Evolutionary conservation across 352 stramenopile species (phyloP).

Genomic region (Globisporangium nodosum): DNA sequence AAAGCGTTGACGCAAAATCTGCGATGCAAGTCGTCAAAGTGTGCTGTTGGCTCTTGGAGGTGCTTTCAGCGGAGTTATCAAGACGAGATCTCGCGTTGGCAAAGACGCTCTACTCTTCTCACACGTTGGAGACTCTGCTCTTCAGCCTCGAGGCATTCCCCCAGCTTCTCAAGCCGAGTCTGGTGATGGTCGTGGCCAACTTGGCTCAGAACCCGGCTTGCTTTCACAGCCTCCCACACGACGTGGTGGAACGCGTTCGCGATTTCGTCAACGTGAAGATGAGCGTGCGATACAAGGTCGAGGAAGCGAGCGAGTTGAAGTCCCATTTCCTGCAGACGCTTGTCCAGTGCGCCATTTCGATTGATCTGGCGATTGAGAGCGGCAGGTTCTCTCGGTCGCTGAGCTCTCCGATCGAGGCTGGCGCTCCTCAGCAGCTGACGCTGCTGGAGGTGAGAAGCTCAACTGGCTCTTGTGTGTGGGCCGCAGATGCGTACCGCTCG

Average conservation of each 20-base stretch:
- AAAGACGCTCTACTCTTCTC: constrained; percentile 21
- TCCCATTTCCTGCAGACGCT: constrained; percentile 57
- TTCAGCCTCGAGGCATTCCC: constrained; percentile 29
- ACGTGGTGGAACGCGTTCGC: constrained; percentile 34
- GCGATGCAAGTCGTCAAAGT: constrained; percentile 25
- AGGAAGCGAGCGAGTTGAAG: constrained; percentile 48
- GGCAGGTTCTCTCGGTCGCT: background rate
- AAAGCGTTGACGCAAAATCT: constrained; percentile 4
- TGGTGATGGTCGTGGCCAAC: constrained; percentile 36
- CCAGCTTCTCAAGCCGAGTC: constrained; percentile 29
- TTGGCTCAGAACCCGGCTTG: constrained; percentile 25
- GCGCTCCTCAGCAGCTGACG: constrained; percentile 2
- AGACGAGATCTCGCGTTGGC: background rate
- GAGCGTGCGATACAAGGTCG: constrained; percentile 35
- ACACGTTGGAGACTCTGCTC: constrained; percentile 29
- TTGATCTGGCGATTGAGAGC: constrained; percentile 58
- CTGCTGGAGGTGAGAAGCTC: background rate
- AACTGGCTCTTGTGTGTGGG: constrained; percentile 1
- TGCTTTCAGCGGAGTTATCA: constrained; percentile 4
- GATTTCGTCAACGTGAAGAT: constrained; percentile 43
- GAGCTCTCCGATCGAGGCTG: background rate
- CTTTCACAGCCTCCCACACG: constrained; percentile 33
- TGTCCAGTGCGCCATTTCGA: constrained; percentile 44
- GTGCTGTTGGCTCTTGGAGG: constrained; percentile 30
- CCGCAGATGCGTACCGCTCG: background rate